phyloP scores from a whole-genome alignment of 1,284 basidiomycete genomes.

The Microbotryum saponariae region DNA sequence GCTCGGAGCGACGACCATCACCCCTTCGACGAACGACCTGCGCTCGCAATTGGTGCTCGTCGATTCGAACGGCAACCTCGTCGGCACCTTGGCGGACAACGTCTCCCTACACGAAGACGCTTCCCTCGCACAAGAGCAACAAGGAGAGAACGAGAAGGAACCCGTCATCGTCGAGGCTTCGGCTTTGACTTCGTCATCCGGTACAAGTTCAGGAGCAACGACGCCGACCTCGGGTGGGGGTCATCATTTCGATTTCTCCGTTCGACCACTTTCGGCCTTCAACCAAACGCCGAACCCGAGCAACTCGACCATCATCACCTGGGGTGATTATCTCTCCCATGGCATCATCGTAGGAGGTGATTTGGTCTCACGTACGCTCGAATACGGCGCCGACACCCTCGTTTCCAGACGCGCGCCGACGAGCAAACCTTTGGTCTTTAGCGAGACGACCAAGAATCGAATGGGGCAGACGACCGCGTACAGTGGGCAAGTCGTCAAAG shows the following conservation, averaged over 20 bases:
- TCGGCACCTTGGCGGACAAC: not conserved
- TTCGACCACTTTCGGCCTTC: constrained; percentile 17
- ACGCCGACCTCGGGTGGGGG: too few species aligned
- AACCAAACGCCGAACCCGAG: constrained; percentile 10
- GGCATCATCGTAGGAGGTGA: constrained; percentile 37
- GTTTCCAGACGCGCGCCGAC: constrained; percentile 20
- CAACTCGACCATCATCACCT: constrained; percentile 18
- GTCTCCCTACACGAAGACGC: not conserved
- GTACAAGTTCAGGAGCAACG: too few species aligned
- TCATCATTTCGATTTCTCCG: constrained; percentile 8
- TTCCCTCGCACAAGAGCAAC: not conserved
- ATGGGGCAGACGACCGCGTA: too few species aligned
- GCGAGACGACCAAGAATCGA: constrained; percentile 23
- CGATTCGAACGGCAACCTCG: not conserved
- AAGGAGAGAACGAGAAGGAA: constrained; percentile 14
- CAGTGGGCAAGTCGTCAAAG: constrained; percentile 10
- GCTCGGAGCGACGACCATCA: not conserved
- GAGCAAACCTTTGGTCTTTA: constrained; percentile 32
- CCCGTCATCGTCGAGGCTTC: constrained; percentile 21
- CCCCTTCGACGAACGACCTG: constrained; percentile 6
- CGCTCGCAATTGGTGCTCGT: constrained; percentile 1
- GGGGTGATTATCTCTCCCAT: constrained; percentile 36
- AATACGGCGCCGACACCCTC: constrained; percentile 34
- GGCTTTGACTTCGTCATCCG: not conserved
- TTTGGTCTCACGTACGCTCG: constrained; percentile 32